A percentile compares a stretch with the other conserved stretches of the same genome.
Conservation (phyloP, 1,284 basidiomycete genomes). For the Puccinia novopanici region DNA sequence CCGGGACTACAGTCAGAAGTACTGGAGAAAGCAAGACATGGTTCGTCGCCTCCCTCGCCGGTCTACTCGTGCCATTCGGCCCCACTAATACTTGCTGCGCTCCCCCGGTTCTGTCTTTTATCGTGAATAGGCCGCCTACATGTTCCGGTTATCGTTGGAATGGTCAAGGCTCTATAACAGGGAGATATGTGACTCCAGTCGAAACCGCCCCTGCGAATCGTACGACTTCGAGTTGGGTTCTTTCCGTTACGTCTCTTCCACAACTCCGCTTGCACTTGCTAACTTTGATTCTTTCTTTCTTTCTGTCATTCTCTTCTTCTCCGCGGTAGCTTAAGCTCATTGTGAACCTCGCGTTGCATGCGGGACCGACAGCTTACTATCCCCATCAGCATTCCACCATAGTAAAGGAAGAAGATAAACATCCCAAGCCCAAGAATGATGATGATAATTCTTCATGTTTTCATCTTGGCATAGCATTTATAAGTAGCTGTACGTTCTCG, state of each 20-base stretch:
- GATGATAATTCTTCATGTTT: no score
- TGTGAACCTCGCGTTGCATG: no score
- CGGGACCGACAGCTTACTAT: no score
- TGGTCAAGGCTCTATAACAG: slow-evolving; percentile 47
- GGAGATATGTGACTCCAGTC: background rate
- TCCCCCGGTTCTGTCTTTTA: background rate
- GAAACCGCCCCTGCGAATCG: background rate
- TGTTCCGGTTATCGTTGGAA: slow-evolving; percentile 47
- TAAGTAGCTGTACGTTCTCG: no score
- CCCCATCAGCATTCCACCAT: no score
- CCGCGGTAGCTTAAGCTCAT: no score
- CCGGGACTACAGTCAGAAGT: slow-evolving; percentile 66
- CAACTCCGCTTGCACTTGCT: background rate
- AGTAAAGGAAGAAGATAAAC: no score
- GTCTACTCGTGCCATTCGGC: no score
- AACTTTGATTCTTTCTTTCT: background rate
- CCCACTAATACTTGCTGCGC: background rate
- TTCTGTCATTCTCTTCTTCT: no score
- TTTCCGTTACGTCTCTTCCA: background rate
- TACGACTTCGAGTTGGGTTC: slow-evolving; percentile 25
- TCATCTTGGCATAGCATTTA: no score
- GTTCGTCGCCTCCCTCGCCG: slow-evolving; percentile 53
- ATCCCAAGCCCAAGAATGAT: no score
- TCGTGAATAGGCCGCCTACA: slow-evolving; percentile 30
- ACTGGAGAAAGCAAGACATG: slow-evolving; percentile 70